phyloP scores from a whole-genome alignment of 768 basidiomycete genomes.

The Xerocomellus amylosporus region DNA sequence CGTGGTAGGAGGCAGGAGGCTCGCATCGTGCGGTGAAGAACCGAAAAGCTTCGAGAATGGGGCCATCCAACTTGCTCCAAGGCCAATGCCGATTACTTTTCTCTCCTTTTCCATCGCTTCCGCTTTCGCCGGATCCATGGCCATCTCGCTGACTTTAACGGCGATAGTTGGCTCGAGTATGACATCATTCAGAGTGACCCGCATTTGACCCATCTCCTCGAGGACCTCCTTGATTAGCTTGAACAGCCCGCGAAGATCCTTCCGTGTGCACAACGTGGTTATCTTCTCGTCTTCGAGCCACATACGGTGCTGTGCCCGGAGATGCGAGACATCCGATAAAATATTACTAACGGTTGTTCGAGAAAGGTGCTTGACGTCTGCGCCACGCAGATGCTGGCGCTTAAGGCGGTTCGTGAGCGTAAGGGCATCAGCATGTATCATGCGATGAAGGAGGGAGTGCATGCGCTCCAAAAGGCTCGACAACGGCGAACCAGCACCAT shows the following conservation, averaged over 20 bases:
- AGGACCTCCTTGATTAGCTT: conserved; percentile 85
- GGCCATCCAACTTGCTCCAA: conserved; percentile 70
- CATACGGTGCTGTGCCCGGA: conserved; percentile 73
- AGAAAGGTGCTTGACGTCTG: conserved; percentile 85
- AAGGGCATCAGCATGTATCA: conserved; percentile 76
- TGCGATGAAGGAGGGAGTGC: conserved; percentile 56
- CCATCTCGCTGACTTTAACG: conserved; percentile 63
- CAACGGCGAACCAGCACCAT: conserved; percentile 49
- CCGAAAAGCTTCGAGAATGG: conserved; percentile 82
- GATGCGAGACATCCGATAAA: conserved; percentile 59
- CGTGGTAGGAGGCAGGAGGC: conserved; percentile 7
- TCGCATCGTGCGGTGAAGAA: conserved; percentile 30
- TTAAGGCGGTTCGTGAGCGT: conserved; percentile 88
- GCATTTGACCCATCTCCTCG: conserved; percentile 75
- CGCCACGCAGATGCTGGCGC: conserved; percentile 82
- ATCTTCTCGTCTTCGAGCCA: conserved; percentile 74
- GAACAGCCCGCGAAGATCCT: conserved; percentile 79
- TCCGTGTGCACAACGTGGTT: conserved; percentile 60
- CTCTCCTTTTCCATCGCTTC: conserved; percentile 38
- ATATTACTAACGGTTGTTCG: conserved; percentile 76
- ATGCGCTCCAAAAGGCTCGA: conserved; percentile 63
- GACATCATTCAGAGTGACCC: conserved; percentile 82
- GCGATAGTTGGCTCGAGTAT: conserved; percentile 85
- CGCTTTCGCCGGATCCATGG: conserved; percentile 57
- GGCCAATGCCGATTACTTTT: conserved; percentile 30